Evolutionary conservation across 177 flowering plant species (phyloP).

Genomic region (Vitis hybrid): DNA sequence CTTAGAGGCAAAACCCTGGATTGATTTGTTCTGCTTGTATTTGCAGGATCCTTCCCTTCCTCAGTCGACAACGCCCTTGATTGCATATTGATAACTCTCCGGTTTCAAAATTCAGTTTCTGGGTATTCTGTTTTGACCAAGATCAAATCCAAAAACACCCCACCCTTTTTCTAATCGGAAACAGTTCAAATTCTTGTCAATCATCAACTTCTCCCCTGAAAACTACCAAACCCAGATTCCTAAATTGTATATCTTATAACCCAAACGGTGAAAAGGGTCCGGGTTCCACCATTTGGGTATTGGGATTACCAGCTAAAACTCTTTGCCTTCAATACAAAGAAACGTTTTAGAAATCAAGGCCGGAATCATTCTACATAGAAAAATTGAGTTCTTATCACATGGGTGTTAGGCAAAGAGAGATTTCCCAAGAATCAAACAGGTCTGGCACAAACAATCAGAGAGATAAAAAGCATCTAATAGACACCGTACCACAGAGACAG

Average conservation of each 20-base stretch:
- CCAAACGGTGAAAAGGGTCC: too few relatives aligned
- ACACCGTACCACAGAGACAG: neutral
- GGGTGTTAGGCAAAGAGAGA: neutral
- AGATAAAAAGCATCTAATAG: neutral
- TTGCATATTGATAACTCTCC: constrained; percentile 23
- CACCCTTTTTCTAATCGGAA: neutral
- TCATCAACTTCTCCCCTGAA: neutral
- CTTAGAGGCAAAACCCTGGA: constrained; percentile 31
- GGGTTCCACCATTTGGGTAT: neutral
- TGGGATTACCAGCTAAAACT: neutral
- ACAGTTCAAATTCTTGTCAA: too few relatives aligned
- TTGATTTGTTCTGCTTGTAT: constrained; percentile 19
- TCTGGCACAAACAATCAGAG: constrained; percentile 1
- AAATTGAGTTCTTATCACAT: neutral
- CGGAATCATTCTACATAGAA: neutral
- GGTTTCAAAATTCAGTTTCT: constrained; percentile 5
- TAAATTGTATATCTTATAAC: neutral
- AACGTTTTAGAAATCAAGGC: too few relatives aligned
- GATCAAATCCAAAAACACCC: constrained; percentile 7
- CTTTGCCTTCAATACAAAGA: too few relatives aligned
- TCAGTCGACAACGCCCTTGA: constrained; percentile 27
- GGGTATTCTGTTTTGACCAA: neutral
- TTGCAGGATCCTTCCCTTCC: constrained; percentile 36
- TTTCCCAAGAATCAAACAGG: neutral
- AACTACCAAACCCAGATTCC: constrained; percentile 2